These are phyloP conservation scores for Centella asiatica DNA, from an alignment of 129 eudicot genomes.

Conservation along the genomic window DNA sequence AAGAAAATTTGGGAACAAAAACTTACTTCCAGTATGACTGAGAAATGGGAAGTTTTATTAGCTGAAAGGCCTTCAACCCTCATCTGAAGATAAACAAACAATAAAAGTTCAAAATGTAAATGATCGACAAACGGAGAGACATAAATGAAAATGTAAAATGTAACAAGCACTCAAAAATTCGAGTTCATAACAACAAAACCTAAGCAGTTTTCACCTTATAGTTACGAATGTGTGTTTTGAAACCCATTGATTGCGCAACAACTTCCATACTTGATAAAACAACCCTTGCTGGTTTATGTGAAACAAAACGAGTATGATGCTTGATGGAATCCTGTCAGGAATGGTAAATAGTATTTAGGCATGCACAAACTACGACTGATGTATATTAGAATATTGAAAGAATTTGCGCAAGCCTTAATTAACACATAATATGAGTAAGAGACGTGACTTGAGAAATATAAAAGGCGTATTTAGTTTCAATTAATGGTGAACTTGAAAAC, in stretches of 20 bases:
- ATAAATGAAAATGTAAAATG: not conserved
- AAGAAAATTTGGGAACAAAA: not conserved
- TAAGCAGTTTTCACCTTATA: slow-evolving; percentile 45
- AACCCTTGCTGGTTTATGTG: slow-evolving; percentile 86
- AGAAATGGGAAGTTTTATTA: slow-evolving; percentile 62
- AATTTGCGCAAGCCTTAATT: not conserved
- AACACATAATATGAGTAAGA: not conserved
- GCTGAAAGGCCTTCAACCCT: slow-evolving; percentile 96
- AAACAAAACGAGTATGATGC: slow-evolving; percentile 82
- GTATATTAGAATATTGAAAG: not conserved
- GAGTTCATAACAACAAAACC: slow-evolving; percentile 1
- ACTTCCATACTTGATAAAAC: slow-evolving; percentile 93
- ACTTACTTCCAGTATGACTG: slow-evolving; percentile 79
- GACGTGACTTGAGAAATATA: not conserved
- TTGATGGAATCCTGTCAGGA: slow-evolving; percentile 60
- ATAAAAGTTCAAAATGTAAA: not conserved
- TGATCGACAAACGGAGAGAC: not conserved
- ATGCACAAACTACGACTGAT: not conserved
- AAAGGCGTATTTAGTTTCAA: not conserved
- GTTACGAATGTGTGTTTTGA: slow-evolving; percentile 89
- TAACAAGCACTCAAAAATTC: not conserved
- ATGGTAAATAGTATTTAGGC: not conserved
- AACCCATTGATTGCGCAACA: slow-evolving; percentile 96
- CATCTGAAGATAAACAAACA: slow-evolving; percentile 46
- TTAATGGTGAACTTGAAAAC: not conserved